Evolutionary conservation across 768 basidiomycete genomes (phyloP), one percentile per base, ranked within the genome.

Genomic region (Terana coerulea): DNA sequence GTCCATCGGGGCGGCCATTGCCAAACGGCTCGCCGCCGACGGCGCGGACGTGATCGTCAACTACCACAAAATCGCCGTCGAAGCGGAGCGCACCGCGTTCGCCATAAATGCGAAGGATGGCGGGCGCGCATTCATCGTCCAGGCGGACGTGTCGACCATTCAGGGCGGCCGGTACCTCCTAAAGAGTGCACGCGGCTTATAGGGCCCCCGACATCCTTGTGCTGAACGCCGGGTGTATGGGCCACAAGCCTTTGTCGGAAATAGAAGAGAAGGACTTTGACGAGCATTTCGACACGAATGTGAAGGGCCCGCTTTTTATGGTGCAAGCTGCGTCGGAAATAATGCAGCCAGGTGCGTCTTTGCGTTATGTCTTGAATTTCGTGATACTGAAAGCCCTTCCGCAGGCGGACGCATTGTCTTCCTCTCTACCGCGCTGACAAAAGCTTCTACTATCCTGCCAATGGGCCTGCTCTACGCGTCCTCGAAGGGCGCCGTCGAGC

Each of bases 41-140:
- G 82, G 83, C 11, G 81, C 80, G 2, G 72, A 71, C 54, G 80
- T 83, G 45, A 72, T 81, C 22, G 73, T 84, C 24, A 82, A 83
- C 71, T 81, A 81, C 59, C 69, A 73, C 46, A 69, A 59, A 45
- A 70, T 72, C 49, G 59, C 63, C 21, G 56, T 61, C 2, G 70
- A 72, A 10, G 81, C 79, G 3, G 69, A 71, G 3, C 71, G 71
- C 21, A 74, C 80, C 52, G 76, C 78, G n/a, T 63, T 69, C 31
- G 59, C 64, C 9, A 78, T 82, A 62, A 74, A 75, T 41, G 53
- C 68, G 3, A 67, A 72, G 42, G 75, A 74, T 19, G 59, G 55
- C 17, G 68, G 71, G 37, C 69, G 70, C 4, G 78, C 80, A 7
- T 67, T 80, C 29, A 71, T 77, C 15, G 68, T 81, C 53, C 66